Base-by-base conservation (phyloP, 2,329 filamentous ascomycete species). In the Zymoseptoria passerinii region DNA sequence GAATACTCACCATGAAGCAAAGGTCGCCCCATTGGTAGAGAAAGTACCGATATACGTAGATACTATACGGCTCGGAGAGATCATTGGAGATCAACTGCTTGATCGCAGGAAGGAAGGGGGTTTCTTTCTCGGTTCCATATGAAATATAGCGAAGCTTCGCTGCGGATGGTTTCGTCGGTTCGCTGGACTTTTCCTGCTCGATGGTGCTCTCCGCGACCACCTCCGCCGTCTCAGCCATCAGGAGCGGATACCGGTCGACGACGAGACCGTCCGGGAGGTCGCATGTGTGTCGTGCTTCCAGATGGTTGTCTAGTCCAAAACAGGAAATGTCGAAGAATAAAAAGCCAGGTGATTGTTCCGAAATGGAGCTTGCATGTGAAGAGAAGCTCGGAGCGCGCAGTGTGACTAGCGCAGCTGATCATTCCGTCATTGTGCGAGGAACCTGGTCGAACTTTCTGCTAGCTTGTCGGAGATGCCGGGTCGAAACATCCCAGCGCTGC, bases 21-120 rank as follows among this genome's bases (percentile, higher is more conserved):
- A 99, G 78, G 70, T 97, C 88, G 4, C 89, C 89, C 94, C 94
- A 99, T 81, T 97, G 91, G 71, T 95, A 96, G 18, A 99, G 79
- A 69, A 99, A 99, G 74, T 99, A 99, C 29, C 94, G 86, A 74
- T 97, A 99, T 59, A 99, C 94, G 77, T 99, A 99, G 72, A 99
- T 97, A 76, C 92, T 97, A 74, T 99, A 99, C 1, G 94, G 94
- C 74, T 99, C 94, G 66, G 92, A 97, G 53, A 99, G 81, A 72
- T 97, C 94, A 69, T 92, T 95, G 50, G 92, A 94, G 69, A 99
- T 99, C 70, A 99, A 78, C 58, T 92, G 86, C 57, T 92, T 86
- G 74, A 99, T 96, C 49, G 90, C 85, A 40, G 91, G 85, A 49
- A 99, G 84, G 71, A 94, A 86, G 57, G 78, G 75, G 55, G 81